Percentiles rank a stretch among this genome's conserved stretches.
These are phyloP conservation scores for Diplocarpon rosae DNA, from an alignment of 2,329 filamentous ascomycete species.

Conservation along the genomic window DNA sequence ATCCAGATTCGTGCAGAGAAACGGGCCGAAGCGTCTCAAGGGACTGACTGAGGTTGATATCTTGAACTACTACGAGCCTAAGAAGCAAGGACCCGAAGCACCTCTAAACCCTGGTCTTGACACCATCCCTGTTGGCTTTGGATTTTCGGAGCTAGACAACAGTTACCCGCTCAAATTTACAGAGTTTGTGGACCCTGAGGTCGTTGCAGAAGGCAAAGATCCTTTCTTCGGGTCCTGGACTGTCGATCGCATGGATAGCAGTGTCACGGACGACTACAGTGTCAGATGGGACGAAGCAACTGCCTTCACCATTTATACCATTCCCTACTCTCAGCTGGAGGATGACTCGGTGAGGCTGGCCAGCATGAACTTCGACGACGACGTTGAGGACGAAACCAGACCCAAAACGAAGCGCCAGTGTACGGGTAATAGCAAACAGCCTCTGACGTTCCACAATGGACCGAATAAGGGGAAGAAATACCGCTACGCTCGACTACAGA, in stretches of 20 bases:
- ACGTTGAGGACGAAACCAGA: neutral
- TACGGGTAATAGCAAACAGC: neutral
- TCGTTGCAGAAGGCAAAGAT: constrained; percentile 5
- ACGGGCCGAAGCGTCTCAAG: neutral
- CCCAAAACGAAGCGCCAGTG: neutral
- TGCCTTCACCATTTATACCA: constrained; percentile 32
- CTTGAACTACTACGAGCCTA: constrained; percentile 16
- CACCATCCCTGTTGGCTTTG: constrained; percentile 16
- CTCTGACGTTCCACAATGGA: neutral
- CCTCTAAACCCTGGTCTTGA: constrained; percentile 21
- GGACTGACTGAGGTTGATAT: constrained; percentile 15
- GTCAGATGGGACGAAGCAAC: constrained; percentile 25
- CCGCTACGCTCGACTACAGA: constrained; percentile 16
- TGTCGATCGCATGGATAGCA: neutral
- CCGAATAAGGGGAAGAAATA: neutral
- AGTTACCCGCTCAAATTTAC: neutral
- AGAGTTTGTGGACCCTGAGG: neutral
- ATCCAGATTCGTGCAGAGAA: neutral
- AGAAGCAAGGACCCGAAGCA: constrained; percentile 10
- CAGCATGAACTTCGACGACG: too few species aligned
- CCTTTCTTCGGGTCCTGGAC: constrained; percentile 13
- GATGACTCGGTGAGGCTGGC: constrained; percentile 4
- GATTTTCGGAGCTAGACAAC: constrained; percentile 2
- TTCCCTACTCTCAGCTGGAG: constrained; percentile 33
- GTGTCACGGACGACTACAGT: constrained; percentile 1